A percentile compares a stretch with the other conserved stretches of the same genome.
phyloP scores from a whole-genome alignment of 805 yeast species.

The Yamadazyma laniorum region DNA sequence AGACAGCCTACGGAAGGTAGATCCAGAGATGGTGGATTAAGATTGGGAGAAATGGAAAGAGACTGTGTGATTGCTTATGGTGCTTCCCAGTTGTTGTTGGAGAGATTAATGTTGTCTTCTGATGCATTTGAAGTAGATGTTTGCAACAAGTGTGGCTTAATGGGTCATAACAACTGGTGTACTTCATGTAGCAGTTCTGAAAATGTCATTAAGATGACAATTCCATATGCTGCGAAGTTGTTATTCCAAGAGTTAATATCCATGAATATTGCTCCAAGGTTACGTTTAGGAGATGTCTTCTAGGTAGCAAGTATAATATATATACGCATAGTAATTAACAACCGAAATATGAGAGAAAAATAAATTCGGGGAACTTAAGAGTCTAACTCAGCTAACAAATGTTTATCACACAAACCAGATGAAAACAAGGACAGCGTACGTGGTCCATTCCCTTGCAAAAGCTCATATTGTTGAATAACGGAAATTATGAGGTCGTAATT shows the following conservation, averaged over 20 bases:
- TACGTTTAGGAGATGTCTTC: slow-evolving; percentile 85
- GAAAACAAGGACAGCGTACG: no score
- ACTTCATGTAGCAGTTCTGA: slow-evolving; percentile 92
- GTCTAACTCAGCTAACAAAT: no score
- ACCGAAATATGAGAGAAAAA: no score
- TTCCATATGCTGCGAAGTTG: slow-evolving; percentile 98
- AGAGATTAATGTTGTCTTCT: slow-evolving; percentile 92
- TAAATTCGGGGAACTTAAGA: no score
- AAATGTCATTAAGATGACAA: slow-evolving; percentile 85
- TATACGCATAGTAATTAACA: no score
- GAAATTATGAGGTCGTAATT: no score
- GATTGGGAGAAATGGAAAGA: slow-evolving; percentile 99
- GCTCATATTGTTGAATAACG: no score
- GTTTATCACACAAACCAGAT: no score
- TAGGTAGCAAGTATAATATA: slow-evolving; percentile 22
- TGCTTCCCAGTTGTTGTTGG: slow-evolving; percentile 90
- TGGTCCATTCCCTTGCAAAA: no score
- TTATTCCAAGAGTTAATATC: slow-evolving; percentile 94
- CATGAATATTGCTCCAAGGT: slow-evolving; percentile 98
- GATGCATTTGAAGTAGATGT: slow-evolving; percentile 98
- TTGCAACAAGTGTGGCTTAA: slow-evolving; percentile 89
- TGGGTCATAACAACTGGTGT: slow-evolving; percentile 99
- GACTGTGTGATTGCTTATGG: slow-evolving; percentile 99
- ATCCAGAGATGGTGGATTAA: slow-evolving; percentile 97
- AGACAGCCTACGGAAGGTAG: slow-evolving; percentile 99